Evolutionary conservation across 2,329 filamentous ascomycete genomes (phyloP).

Genomic region (Fusarium liriodendri): DNA sequence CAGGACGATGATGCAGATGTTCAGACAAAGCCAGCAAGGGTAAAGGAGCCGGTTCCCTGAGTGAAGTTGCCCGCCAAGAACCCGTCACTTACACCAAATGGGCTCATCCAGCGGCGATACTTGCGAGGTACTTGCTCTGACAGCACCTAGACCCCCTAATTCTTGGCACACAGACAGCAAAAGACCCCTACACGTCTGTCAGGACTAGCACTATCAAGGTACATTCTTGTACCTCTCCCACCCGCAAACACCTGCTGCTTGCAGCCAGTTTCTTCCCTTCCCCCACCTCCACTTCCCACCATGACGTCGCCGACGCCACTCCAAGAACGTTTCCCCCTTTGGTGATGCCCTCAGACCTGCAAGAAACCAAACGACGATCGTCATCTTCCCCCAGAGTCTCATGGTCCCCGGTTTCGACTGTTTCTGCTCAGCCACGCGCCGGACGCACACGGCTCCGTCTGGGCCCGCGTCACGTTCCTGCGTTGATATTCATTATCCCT

Average conservation of each 20-base stretch:
- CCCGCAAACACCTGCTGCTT: slow-evolving; percentile 12
- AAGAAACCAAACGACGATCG: slow-evolving; percentile 21
- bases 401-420: slow-evolving; percentile 4
- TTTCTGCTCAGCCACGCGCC: not conserved
- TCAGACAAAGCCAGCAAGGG: slow-evolving; percentile 4
- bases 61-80: slow-evolving; percentile 25
- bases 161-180: not conserved
- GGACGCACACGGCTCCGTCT: not conserved
- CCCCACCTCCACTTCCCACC: slow-evolving; percentile 21
- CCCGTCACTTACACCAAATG: slow-evolving; percentile 34
- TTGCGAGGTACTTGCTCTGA: not conserved
- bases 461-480: not conserved
- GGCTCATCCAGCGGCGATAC: not conserved
- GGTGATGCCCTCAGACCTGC: slow-evolving; percentile 32
- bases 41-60: slow-evolving; percentile 12
- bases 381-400: slow-evolving; percentile 24
- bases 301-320: slow-evolving; percentile 38
- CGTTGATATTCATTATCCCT: slow-evolving; percentile 23
- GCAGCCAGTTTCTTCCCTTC: slow-evolving; percentile 26
- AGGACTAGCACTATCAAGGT: not conserved
- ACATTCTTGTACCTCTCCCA: not conserved
- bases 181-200: not conserved
- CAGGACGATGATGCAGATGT: slow-evolving; percentile 30
- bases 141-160: not conserved
- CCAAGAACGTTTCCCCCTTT: slow-evolving; percentile 14